A percentile compares a stretch with the other conserved stretches of the same genome.
These are phyloP conservation scores for Collybia sordida DNA, from an alignment of 768 basidiomycete species.

Conservation along the genomic window DNA sequence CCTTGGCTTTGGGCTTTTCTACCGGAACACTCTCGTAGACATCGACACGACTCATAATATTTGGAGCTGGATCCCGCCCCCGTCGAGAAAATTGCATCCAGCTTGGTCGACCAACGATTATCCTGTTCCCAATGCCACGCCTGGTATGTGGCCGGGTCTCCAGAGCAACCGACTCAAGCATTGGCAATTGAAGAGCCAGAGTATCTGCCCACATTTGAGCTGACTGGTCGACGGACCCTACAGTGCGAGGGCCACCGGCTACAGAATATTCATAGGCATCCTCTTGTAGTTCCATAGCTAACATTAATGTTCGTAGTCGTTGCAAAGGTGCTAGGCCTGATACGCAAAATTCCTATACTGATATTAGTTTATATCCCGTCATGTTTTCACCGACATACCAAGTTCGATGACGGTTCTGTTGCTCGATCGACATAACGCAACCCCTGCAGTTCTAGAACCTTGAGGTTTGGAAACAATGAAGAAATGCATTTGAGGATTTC, in stretches of 20 bases:
- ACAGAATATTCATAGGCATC: slow-evolving; percentile 9
- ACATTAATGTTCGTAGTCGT: slow-evolving; percentile 6
- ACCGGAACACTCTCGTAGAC: too few relatives aligned
- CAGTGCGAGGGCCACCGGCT: background rate
- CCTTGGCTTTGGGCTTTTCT: too few relatives aligned
- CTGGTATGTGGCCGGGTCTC: slow-evolving; percentile 12
- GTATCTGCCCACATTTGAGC: slow-evolving; percentile 10
- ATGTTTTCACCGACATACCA: slow-evolving; percentile 2
- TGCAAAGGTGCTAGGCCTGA: slow-evolving; percentile 3
- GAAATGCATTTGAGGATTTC: slow-evolving; percentile 6
- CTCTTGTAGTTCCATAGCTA: slow-evolving; percentile 13
- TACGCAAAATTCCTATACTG: slow-evolving; percentile 8
- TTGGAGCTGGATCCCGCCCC: background rate
- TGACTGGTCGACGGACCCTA: slow-evolving; percentile 12
- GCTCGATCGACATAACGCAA: slow-evolving; percentile 9
- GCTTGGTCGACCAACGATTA: slow-evolving; percentile 2
- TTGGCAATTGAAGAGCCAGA: slow-evolving; percentile 3
- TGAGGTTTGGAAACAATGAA: slow-evolving; percentile 9
- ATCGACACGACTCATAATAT: background rate
- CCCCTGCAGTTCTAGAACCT: slow-evolving; percentile 11
- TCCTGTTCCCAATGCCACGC: slow-evolving; percentile 6
- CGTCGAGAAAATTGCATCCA: slow-evolving; percentile 10
- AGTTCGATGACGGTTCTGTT: slow-evolving; percentile 7
- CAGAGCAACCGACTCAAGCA: slow-evolving; percentile 8
- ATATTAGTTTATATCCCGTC: background rate